Evolutionary conservation across 768 basidiomycete species (phyloP), one percentile per base, ranked within the genome.

Genomic region (Tricholoma hemisulphureum): DNA sequence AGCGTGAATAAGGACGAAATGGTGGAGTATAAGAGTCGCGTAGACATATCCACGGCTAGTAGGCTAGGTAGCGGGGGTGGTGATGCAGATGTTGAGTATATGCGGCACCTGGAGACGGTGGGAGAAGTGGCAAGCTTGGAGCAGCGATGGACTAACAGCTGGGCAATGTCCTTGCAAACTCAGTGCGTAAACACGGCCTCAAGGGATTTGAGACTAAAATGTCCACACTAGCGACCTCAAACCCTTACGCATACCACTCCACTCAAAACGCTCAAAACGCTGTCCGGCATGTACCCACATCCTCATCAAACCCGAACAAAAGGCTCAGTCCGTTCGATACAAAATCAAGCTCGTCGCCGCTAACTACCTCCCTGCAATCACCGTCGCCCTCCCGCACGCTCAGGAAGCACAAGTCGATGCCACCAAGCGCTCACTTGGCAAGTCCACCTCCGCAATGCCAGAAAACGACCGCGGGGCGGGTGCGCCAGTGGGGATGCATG

Each of bases 331-430:
- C 16, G 89, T 91, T 34, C 85, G 93, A 16, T 98, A 88, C 80
- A 98, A 98, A 75, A 98, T 99, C 74, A 98, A 98, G 73, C 86
- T 98, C 51, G 92, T 96, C 56, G 97, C 96, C 0, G 85, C 92
- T 26, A 96, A 91, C 69, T 98, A 98, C 73, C 79, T 99, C 14
- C 97, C 97, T 0, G 83, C 88, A 2, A 90, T 98, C 29, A 82
- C 85, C 6, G 83, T 93, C 32, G 72, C 81, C 34, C 77, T 92
- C 31, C 89, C 90, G 20, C 86, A 84, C 59, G 74, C 76, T 8
- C 78, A 78, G 63, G 72, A 77, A 61, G 61, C 71, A 51, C 67
- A 73, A 46, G 72, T 73, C 46, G 81, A 85, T 52, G 67, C 69
- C 35, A 73, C 77, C 21, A 76, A 77, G 65, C 77, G 76, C 20